These are phyloP conservation scores for Thinopyrum elongatum DNA, from an alignment of 176 grass and related monocot species.

Conservation along the genomic window DNA sequence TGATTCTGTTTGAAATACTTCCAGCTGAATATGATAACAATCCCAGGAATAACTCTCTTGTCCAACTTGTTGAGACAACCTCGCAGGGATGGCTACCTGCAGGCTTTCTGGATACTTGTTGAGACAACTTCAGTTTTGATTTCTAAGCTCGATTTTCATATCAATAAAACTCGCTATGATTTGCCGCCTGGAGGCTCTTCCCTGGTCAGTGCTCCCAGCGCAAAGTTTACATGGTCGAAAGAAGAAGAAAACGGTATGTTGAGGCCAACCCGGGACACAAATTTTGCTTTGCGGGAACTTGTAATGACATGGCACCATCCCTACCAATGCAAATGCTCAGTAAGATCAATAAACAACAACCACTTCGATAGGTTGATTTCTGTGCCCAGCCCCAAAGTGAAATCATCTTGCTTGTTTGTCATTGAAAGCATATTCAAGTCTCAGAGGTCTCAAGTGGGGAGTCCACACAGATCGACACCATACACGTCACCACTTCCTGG, in stretches of 20 bases:
- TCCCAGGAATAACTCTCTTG: too few relatives aligned
- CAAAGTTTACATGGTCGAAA: neutral
- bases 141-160: too few relatives aligned
- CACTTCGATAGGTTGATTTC: slow-evolving; percentile 44
- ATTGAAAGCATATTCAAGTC: slow-evolving; percentile 74
- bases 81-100: too few relatives aligned
- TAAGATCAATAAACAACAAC: neutral
- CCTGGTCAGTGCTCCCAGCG: neutral
- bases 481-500: slow-evolving; percentile 80
- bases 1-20: too few relatives aligned
- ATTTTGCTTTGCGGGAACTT: slow-evolving; percentile 3
- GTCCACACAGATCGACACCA: slow-evolving; percentile 68
- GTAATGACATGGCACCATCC: slow-evolving; percentile 2
- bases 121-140: too few relatives aligned
- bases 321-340: slow-evolving; percentile 14
- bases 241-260: neutral
- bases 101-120: too few relatives aligned
- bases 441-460: slow-evolving; percentile 70
- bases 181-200: neutral
- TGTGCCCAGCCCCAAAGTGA: slow-evolving; percentile 77
- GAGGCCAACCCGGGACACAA: slow-evolving; percentile 3
- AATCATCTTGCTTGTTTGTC: slow-evolving; percentile 63
- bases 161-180: neutral
- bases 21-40: too few relatives aligned
- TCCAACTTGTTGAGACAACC: too few relatives aligned